Evolutionary conservation across 768 basidiomycete species (phyloP).

Genomic region (Boletus rubescentipes): DNA sequence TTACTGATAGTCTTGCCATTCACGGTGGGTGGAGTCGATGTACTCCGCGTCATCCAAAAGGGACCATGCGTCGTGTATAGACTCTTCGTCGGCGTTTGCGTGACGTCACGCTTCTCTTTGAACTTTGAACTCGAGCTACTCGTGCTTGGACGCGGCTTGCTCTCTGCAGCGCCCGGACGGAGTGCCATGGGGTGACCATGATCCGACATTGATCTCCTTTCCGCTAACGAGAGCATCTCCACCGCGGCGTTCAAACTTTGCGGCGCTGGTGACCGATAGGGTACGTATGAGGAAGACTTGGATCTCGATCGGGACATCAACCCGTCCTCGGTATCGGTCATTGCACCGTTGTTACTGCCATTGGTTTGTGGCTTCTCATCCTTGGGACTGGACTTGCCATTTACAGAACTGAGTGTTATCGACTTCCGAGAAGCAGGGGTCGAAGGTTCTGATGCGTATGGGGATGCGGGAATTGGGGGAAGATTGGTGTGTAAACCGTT

Average conservation of each 20-base stretch:
- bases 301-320: constrained; percentile 47
- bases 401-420: constrained; percentile 31
- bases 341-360: constrained; percentile 26
- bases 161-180: constrained; percentile 19
- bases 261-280: constrained; percentile 55
- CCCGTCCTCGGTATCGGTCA: constrained; percentile 35
- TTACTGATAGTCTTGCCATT: constrained; percentile 66
- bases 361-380: constrained; percentile 34
- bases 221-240: constrained; percentile 51
- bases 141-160: constrained; percentile 33
- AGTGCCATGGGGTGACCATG: constrained; percentile 21
- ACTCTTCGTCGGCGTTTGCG: constrained; percentile 47
- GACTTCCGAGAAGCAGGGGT: constrained; percentile 54
- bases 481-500: constrained; percentile 40
- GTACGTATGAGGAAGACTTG: constrained; percentile 55
- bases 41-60: constrained; percentile 36
- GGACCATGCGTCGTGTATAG: constrained; percentile 37
- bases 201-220: constrained; percentile 31
- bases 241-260: constrained; percentile 74
- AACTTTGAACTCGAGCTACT: constrained; percentile 27
- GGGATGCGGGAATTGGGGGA: constrained; percentile 69
- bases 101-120: constrained; percentile 33
- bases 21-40: constrained; percentile 43
- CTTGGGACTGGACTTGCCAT: constrained; percentile 33
- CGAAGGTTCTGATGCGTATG: constrained; percentile 61